Evolutionary conservation across 139 green algal genomes (phyloP).

Genomic region (Chloropicon primus): DNA sequence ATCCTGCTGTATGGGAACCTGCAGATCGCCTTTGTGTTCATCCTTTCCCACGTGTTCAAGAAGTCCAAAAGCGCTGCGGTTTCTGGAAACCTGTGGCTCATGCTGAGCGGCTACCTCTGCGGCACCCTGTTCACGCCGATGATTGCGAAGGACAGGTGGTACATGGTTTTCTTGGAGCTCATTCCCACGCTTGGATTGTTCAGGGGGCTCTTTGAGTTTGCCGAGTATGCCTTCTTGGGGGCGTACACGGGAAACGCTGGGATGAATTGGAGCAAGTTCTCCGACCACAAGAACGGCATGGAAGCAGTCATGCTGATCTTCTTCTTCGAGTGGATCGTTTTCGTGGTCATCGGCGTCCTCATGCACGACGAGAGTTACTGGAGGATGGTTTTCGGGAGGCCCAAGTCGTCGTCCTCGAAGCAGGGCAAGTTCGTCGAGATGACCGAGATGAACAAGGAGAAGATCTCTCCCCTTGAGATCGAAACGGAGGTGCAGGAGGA

Average conservation of each 20-base stretch:
- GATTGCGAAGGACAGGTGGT: background rate
- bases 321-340: constrained; percentile 60
- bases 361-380: background rate
- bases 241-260: constrained; percentile 32
- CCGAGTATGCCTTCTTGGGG: constrained; percentile 37
- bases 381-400: too few relatives aligned
- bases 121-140: background rate
- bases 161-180: constrained; percentile 43
- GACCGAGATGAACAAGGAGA: background rate
- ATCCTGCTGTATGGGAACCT: constrained; percentile 76
- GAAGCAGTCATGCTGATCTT: constrained; percentile 44
- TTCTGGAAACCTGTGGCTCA: background rate
- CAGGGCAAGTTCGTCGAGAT: background rate
- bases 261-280: constrained; percentile 44
- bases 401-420: too few relatives aligned
- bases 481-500: background rate
- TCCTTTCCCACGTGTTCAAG: background rate
- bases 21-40: background rate
- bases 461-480: background rate
- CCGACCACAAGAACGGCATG: constrained; percentile 54
- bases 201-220: constrained; percentile 55
- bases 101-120: background rate
- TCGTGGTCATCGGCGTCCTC: constrained; percentile 30
- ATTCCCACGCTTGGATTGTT: constrained; percentile 70
- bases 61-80: background rate